These are phyloP conservation scores for Nannochloropsis salina DNA, from an alignment of 108 stramenopile species.

Conservation along the genomic window DNA sequence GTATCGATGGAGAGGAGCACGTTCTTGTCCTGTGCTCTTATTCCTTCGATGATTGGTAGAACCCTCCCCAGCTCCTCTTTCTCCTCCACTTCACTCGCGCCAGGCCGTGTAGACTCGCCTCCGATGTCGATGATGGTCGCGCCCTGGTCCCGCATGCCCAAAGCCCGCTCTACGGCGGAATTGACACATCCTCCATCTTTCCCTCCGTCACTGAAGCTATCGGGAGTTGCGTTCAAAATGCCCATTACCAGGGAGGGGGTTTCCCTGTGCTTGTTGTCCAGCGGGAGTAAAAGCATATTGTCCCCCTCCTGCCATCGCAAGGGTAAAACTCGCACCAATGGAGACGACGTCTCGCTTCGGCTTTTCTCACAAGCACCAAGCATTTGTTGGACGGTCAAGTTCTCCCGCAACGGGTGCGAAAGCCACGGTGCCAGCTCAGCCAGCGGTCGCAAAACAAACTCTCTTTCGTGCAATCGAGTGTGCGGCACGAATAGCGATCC, in stretches of 20 bases:
- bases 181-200: conserved; percentile 44
- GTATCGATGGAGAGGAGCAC: conserved; percentile 90
- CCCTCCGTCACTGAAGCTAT: conserved; percentile 93
- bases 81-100: conserved; percentile 51
- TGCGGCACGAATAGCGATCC: conserved; percentile 71
- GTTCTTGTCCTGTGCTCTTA: conserved; percentile 52
- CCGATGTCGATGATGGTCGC: conserved; percentile 88
- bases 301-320: conserved; percentile 51
- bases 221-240: conserved; percentile 91
- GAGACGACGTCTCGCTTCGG: not conserved
- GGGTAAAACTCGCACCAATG: conserved; percentile 41
- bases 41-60: conserved; percentile 69
- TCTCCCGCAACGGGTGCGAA: conserved; percentile 25
- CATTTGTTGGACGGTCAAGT: conserved; percentile 29
- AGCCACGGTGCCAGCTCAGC: conserved; percentile 59
- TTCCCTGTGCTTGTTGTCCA: conserved; percentile 23
- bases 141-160: conserved; percentile 70
- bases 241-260: conserved; percentile 84
- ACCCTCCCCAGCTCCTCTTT: conserved; percentile 73
- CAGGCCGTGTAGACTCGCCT: conserved; percentile 84
- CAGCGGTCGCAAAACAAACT: conserved; percentile 87
- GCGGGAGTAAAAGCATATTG: conserved; percentile 25
- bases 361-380: not conserved
- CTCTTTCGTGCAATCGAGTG: conserved; percentile 70
- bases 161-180: conserved; percentile 65